These are phyloP conservation scores for Fraxinus dipetala DNA, from an alignment of 305 asterid genomes.

Conservation along the genomic window DNA sequence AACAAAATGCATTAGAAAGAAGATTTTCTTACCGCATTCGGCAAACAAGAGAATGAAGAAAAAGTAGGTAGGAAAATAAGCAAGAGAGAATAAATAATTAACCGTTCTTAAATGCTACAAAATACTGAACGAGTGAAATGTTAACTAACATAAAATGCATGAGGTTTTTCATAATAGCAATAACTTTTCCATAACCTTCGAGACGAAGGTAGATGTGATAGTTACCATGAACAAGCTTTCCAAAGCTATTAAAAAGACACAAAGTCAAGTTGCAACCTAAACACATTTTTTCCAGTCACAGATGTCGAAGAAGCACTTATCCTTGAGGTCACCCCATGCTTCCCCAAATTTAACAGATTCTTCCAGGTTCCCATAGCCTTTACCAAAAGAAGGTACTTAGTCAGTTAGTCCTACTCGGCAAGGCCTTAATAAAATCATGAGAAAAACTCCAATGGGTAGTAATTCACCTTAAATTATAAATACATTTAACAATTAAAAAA, in stretches of 20 bases:
- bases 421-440: not conserved
- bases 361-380: conserved; percentile 4
- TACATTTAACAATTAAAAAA: not conserved
- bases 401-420: not conserved
- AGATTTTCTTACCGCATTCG: not conserved
- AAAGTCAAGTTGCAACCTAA: not conserved
- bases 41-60: not conserved
- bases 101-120: not conserved
- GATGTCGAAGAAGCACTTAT: not conserved
- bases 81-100: conserved; percentile 6
- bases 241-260: not conserved
- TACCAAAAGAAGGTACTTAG: not conserved
- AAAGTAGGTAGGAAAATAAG: conserved; percentile 10
- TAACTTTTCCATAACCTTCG: not conserved
- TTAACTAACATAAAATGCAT: not conserved
- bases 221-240: conserved; percentile 3
- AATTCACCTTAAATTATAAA: conserved; percentile 9
- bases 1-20: not conserved
- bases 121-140: not conserved
- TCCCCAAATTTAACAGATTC: conserved; percentile 7
- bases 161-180: not conserved
- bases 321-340: not conserved
- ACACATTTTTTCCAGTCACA: not conserved
- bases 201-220: conserved; percentile 2
- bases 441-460: not conserved